phyloP scores from a whole-genome alignment of 352 stramenopile genomes.

The Globisporangium nagaii region DNA sequence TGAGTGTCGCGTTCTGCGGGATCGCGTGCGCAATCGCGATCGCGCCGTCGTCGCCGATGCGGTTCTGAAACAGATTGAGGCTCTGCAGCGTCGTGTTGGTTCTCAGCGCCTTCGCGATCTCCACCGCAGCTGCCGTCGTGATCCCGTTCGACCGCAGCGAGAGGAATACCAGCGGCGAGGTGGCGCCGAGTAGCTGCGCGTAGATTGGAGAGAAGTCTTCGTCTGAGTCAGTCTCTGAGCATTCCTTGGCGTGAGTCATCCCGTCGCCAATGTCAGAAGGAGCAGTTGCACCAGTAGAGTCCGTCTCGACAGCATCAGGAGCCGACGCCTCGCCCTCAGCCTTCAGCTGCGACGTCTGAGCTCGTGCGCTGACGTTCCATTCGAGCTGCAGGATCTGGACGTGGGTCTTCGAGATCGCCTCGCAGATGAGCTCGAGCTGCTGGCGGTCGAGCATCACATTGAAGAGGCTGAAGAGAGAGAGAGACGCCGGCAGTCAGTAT shows the following conservation, averaged over 20 bases:
- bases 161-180: constrained; percentile 41
- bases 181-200: constrained; percentile 27
- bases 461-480: constrained; percentile 62
- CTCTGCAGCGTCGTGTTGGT: constrained; percentile 45
- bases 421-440: constrained; percentile 47
- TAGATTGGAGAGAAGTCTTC: constrained; percentile 20
- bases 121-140: constrained; percentile 20
- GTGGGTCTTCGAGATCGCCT: constrained; percentile 38
- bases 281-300: constrained; percentile 7
- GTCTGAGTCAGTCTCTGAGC: neutral
- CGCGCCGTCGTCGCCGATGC: constrained; percentile 44
- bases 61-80: constrained; percentile 73
- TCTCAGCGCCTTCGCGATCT: constrained; percentile 33
- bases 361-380: constrained; percentile 36
- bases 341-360: too few relatives aligned
- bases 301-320: neutral
- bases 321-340: neutral
- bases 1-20: constrained; percentile 47
- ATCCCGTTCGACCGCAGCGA: constrained; percentile 69
- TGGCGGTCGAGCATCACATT: constrained; percentile 44
- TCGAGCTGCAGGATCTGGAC: constrained; percentile 60
- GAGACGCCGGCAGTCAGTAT: too few relatives aligned
- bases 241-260: neutral
- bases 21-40: constrained; percentile 50
- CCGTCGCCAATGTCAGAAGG: too few relatives aligned